These are phyloP conservation scores for Mycena maculata DNA, from an alignment of 768 basidiomycete species.

Conservation along the genomic window DNA sequence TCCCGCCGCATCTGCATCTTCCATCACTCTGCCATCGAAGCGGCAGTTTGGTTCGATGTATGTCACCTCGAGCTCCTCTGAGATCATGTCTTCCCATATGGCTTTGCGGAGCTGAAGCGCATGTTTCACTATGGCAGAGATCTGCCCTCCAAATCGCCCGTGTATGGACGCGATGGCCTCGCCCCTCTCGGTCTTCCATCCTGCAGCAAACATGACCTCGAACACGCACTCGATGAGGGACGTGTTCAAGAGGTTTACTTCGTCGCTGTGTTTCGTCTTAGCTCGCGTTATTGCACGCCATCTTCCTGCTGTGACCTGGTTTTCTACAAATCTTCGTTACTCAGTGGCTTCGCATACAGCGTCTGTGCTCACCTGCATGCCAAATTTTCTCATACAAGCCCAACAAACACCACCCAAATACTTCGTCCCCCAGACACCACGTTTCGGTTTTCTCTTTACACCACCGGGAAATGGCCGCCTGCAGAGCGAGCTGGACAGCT, in stretches of 20 bases:
- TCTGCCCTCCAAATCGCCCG: background rate
- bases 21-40: background rate
- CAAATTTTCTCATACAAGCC: slow-evolving; percentile 1
- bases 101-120: background rate
- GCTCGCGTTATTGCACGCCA: slow-evolving; percentile 14
- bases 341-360: background rate
- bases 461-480: slow-evolving; percentile 9
- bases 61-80: slow-evolving; percentile 4
- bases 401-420: background rate
- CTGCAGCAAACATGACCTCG: background rate
- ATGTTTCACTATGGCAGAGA: background rate
- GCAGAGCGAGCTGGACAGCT: background rate
- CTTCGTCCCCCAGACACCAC: slow-evolving; percentile 2
- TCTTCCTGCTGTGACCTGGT: background rate
- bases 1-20: background rate
- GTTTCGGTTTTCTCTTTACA: background rate
- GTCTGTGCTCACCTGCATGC: background rate
- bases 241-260: background rate
- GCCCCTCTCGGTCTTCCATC: background rate
- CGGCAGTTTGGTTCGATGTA: background rate
- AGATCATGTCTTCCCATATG: slow-evolving; percentile 9
- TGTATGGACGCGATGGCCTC: background rate
- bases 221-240: background rate
- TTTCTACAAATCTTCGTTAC: background rate
- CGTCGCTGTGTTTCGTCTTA: background rate